Percentiles rank a stretch among this genome's conserved stretches.
Evolutionary conservation across 441 rosid genomes (phyloP).

Genomic region (Pelargonium cotyledonis): DNA sequence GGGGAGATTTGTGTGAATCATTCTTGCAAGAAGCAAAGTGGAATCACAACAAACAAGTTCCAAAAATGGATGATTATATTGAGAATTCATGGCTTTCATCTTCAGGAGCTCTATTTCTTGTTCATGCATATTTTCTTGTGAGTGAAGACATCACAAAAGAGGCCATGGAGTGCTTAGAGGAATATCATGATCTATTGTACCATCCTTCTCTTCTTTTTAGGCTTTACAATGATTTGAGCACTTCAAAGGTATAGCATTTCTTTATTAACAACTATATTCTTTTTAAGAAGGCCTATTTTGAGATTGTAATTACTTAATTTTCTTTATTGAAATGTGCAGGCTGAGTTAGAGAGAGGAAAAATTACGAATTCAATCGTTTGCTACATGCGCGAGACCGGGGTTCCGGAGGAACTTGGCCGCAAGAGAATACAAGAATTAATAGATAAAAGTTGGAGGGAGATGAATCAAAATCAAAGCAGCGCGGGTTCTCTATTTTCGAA

Average conservation of each 20-base stretch:
- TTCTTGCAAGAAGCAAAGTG: constrained; percentile 42
- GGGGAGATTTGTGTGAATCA: constrained; percentile 38
- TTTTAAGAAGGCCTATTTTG: neutral
- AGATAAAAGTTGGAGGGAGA: constrained; percentile 29
- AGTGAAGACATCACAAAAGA: constrained; percentile 10
- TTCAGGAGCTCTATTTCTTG: constrained; percentile 29
- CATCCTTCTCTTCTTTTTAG: constrained; percentile 34
- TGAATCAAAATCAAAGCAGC: constrained; percentile 16
- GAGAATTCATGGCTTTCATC: constrained; percentile 39
- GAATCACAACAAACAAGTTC: constrained; percentile 21
- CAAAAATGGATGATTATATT: constrained; percentile 31
- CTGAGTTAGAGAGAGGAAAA: constrained; percentile 33
- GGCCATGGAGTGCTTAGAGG: constrained; percentile 13
- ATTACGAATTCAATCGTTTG: constrained; percentile 25
- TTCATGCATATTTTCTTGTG: constrained; percentile 29
- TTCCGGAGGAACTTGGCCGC: constrained; percentile 24
- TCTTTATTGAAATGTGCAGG: constrained; percentile 13
- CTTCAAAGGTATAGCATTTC: constrained; percentile 29
- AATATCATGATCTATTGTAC: constrained; percentile 24
- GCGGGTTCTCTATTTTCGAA: constrained; percentile 3
- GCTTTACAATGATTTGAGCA: constrained; percentile 35
- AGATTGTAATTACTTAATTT: neutral
- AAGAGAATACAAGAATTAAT: constrained; percentile 19
- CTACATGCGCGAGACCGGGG: constrained; percentile 30
- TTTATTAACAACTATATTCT: neutral